Conservation (phyloP, 495 filamentous ascomycete species). For the Penicillium crystallinum region DNA sequence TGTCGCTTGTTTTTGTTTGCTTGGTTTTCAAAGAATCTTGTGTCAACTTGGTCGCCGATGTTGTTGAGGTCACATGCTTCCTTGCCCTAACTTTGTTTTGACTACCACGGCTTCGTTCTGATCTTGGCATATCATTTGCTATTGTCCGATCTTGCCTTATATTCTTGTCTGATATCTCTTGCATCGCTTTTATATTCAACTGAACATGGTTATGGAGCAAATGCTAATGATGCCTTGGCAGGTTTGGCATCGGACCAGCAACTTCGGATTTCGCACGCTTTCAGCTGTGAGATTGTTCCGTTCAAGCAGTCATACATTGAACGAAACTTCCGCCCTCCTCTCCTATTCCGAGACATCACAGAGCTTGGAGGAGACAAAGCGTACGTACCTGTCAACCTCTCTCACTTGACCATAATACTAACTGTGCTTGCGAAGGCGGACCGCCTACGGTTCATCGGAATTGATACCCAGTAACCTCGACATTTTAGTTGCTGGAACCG, state of each 20-base stretch:
- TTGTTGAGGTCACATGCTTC: background rate
- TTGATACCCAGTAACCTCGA: constrained; percentile 58
- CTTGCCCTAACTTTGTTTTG: background rate
- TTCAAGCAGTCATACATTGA: constrained; percentile 80
- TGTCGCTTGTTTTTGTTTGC: background rate
- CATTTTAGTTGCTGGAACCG: constrained; percentile 68
- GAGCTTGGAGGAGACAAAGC: constrained; percentile 53
- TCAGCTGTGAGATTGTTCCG: constrained; percentile 73
- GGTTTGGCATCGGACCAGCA: constrained; percentile 9
- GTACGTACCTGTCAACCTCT: constrained; percentile 42
- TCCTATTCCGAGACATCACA: constrained; percentile 65
- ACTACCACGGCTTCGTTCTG: background rate
- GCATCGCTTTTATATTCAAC: background rate
- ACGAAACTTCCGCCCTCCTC: constrained; percentile 58
- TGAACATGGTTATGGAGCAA: background rate
- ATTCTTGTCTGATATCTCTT: background rate
- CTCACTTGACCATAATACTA: constrained; percentile 2
- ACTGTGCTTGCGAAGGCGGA: constrained; percentile 48
- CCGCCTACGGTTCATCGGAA: constrained; percentile 60
- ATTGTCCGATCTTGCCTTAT: background rate
- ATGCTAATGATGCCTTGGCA: constrained; percentile 10
- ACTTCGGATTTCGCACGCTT: constrained; percentile 52
- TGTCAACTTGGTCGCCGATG: background rate
- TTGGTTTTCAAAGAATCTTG: background rate
- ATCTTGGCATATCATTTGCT: background rate